Conservation (phyloP, 2,329 filamentous ascomycete species). For the Drechslera avenae region DNA sequence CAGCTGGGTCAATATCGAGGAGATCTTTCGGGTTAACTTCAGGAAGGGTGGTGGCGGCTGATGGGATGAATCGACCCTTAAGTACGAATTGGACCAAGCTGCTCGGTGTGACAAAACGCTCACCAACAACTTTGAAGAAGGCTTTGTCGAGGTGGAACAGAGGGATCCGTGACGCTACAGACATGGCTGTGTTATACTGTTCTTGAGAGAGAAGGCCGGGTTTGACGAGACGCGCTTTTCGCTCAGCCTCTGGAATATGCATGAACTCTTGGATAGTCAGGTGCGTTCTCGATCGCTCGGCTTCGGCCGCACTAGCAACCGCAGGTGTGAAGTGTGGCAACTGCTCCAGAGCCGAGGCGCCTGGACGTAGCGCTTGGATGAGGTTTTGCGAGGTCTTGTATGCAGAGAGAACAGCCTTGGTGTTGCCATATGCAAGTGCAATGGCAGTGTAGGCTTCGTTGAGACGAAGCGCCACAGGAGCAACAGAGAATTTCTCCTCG, state of each 20-base stretch:
- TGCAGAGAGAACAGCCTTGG: constrained; percentile 78
- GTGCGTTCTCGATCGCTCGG: constrained; percentile 66
- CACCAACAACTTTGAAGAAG: constrained; percentile 98
- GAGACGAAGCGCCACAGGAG: constrained; percentile 81
- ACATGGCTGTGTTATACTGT: constrained; percentile 76
- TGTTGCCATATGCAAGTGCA: constrained; percentile 83
- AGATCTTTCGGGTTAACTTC: constrained; percentile 78
- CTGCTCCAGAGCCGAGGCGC: constrained; percentile 85
- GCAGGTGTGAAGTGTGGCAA: constrained; percentile 81
- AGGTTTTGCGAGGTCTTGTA: constrained; percentile 84
- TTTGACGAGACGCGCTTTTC: constrained; percentile 73
- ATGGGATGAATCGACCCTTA: constrained; percentile 91
- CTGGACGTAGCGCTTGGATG: constrained; percentile 86
- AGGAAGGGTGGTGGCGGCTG: constrained; percentile 77
- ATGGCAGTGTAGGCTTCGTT: constrained; percentile 89
- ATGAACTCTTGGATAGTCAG: constrained; percentile 86
- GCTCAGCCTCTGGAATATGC: constrained; percentile 75
- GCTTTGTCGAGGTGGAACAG: constrained; percentile 84
- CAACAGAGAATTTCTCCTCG: constrained; percentile 85
- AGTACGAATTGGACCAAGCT: constrained; percentile 93
- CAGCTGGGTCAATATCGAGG: constrained; percentile 88
- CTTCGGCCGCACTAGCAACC: constrained; percentile 69
- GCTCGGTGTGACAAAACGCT: constrained; percentile 88
- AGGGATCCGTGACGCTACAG: constrained; percentile 82
- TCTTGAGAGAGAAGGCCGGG: constrained; percentile 71